phyloP scores from a whole-genome alignment of 495 filamentous ascomycete genomes.

The Glonium stellatum region DNA sequence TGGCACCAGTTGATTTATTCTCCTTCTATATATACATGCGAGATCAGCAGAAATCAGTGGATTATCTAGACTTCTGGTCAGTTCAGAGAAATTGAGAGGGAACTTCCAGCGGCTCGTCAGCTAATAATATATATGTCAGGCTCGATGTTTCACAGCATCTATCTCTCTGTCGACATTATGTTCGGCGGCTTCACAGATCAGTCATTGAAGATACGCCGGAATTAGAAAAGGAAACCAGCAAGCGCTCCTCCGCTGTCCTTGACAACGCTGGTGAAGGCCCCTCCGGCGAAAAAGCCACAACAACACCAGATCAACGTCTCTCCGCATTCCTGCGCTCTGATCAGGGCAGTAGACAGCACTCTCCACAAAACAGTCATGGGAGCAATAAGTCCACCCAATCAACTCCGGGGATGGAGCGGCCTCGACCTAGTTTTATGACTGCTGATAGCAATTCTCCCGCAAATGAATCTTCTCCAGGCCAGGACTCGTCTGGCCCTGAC shows the following conservation, averaged over 20 bases:
- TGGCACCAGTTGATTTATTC: constrained; percentile 91
- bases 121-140: constrained; percentile 48
- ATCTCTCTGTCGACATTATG: constrained; percentile 95
- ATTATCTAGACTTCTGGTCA: constrained; percentile 99
- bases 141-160: constrained; percentile 99
- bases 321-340: constrained; percentile 87
- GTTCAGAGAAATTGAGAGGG: background rate
- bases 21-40: constrained; percentile 99
- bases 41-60: constrained; percentile 93
- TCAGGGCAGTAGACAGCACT: constrained; percentile 50
- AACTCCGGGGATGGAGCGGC: constrained; percentile 45
- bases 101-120: background rate
- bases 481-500: constrained; percentile 25
- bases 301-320: constrained; percentile 69
- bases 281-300: constrained; percentile 47
- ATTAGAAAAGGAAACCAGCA: constrained; percentile 68
- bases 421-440: constrained; percentile 63
- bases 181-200: constrained; percentile 86
- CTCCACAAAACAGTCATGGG: constrained; percentile 57
- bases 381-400: constrained; percentile 34
- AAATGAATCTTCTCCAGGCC: constrained; percentile 27
- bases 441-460: constrained; percentile 64
- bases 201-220: constrained; percentile 91
- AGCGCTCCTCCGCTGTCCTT: constrained; percentile 71
- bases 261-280: constrained; percentile 51